Evolutionary conservation across 305 asterid species (phyloP), one percentile per base, ranked within the genome.

Genomic region (Fraxinus greggii): DNA sequence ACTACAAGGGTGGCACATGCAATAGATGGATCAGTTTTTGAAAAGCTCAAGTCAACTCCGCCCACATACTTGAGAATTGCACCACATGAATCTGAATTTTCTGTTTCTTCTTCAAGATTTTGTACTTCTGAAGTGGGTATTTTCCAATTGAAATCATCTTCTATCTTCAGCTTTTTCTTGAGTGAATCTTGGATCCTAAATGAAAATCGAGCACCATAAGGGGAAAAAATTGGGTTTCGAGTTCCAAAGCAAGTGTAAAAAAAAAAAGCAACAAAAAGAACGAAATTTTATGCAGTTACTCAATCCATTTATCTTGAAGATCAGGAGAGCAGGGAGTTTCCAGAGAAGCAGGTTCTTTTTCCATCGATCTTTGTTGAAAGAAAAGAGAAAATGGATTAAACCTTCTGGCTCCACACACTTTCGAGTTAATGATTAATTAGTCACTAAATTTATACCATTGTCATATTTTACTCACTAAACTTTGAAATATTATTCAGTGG

Each of bases 1-100:
- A 95, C 92, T 84, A 89, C 92, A 35, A 90, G 88, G 35, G 87
- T 84, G 6, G 92, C 98, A 77, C 98, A 93, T 0, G 98, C 98
- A 83, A 91, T 81, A 29, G 93, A 89, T 2, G 95, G 88, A 56
- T 95, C 94, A 21, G 81, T 85, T 81, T 89, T 95, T 7, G 93
- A 88, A 87, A 95, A 95, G 78, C 97, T 95, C 89, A 93, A 82
- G 92, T 95, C 98, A 85, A 92, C 98, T 40, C 98, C 98, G 51
- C 93, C 98, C 36, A 93, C 92, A 56, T 87, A 90, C 67, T 82
- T 91, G 85, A 95, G 87, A 83, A 79, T 56, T 65, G 84, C 86
- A 54, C 65, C 86, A 72, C 86, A 5, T 15, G 80, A 78, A 76
- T 75, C 80, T 42, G 33, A 83, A 75, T 56, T 78, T 26, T 72